A percentile compares a stretch with the other conserved stretches of the same genome.
phyloP scores from a whole-genome alignment of 2,329 filamentous ascomycete species.

The Aotearoamyces nothofagi region DNA sequence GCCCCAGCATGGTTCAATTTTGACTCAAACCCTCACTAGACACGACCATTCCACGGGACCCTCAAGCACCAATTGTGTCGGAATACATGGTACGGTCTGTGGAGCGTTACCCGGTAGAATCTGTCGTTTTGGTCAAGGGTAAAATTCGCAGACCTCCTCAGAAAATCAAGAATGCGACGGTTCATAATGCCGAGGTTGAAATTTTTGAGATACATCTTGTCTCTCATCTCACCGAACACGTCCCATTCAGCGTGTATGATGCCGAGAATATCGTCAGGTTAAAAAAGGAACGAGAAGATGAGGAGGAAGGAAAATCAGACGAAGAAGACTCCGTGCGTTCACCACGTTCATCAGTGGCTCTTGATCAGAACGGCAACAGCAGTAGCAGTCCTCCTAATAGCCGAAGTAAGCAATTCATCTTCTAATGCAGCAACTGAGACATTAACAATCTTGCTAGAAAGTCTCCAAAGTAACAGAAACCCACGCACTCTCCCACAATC shows the following conservation, averaged over 20 bases:
- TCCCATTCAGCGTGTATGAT: conserved; percentile 57
- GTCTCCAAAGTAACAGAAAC: conserved; percentile 2
- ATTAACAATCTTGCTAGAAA: conserved; percentile 11
- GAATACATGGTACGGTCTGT: conserved; percentile 76
- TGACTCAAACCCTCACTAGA: too few relatives aligned
- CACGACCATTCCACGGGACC: too few relatives aligned
- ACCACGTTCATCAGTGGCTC: too few relatives aligned
- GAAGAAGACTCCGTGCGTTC: too few relatives aligned
- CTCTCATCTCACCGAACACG: conserved; percentile 40
- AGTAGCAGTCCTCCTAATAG: conserved; percentile 2
- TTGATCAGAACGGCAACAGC: too few relatives aligned
- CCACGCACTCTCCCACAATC: conserved; percentile 49
- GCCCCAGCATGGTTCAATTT: not conserved
- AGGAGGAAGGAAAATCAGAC: too few relatives aligned
- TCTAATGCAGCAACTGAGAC: conserved; percentile 7
- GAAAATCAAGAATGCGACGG: conserved; percentile 57
- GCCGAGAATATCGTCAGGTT: conserved; percentile 43
- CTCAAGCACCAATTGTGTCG: conserved; percentile 35
- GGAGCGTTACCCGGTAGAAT: conserved; percentile 66
- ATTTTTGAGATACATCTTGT: conserved; percentile 52
- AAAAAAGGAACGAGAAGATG: conserved; percentile 36
- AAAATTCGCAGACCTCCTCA: conserved; percentile 59
- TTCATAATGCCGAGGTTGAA: conserved; percentile 62
- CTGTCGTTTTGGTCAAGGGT: conserved; percentile 63
- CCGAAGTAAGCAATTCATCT: too few relatives aligned